These are phyloP conservation scores for Sphaerulina populicola DNA, from an alignment of 2,329 filamentous ascomycete genomes.

Conservation along the genomic window DNA sequence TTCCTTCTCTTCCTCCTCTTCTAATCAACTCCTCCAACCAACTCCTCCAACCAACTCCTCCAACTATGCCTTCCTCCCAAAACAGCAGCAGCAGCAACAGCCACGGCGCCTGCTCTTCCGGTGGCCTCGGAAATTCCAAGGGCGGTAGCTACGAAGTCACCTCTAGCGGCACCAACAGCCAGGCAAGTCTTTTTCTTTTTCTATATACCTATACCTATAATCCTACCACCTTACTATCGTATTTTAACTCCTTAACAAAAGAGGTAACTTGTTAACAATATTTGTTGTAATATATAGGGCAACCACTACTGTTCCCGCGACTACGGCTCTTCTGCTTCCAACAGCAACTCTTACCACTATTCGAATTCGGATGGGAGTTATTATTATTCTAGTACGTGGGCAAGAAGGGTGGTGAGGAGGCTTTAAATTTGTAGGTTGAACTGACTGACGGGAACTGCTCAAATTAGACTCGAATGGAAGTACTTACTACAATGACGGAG, in stretches of 20 bases:
- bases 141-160: constrained; percentile 43
- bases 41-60: background rate
- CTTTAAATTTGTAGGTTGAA: no score
- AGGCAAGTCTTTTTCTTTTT: constrained; percentile 38
- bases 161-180: constrained; percentile 52
- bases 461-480: no score
- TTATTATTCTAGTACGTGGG: constrained; percentile 67
- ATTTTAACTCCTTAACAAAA: no score
- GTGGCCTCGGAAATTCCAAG: constrained; percentile 17
- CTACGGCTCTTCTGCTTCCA: constrained; percentile 50
- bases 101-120: constrained; percentile 3
- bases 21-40: no score
- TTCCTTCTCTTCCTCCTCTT: no score
- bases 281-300: no score
- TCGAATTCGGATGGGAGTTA: constrained; percentile 50
- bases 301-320: constrained; percentile 61
- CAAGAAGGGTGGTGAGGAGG: no score
- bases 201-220: no score
- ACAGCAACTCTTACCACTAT: constrained; percentile 58
- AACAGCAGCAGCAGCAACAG: background rate
- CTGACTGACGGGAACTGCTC: no score
- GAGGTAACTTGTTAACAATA: no score
- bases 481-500: no score
- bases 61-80: background rate
- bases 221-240: no score